Evolutionary conservation across 345 rosid species (phyloP), one percentile per base, ranked within the genome.

Genomic region (Pugionium dolabratum): DNA sequence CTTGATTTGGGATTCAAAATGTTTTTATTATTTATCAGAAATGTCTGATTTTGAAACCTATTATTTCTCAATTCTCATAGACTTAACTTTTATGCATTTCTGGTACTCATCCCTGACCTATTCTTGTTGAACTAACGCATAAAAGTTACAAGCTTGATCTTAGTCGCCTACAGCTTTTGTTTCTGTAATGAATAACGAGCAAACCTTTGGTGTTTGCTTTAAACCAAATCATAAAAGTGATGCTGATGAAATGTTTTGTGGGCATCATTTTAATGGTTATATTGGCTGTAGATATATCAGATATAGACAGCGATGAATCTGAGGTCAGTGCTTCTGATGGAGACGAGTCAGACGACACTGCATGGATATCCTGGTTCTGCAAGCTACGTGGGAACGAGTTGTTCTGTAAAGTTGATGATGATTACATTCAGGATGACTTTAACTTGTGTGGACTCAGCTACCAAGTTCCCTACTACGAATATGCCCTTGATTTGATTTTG

Each of bases 291-390:
- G 97, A 46, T 46, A 5, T 27, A 46, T 72, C 71, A 90, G 44
- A 40, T 4, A 40, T n/a, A 40, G 44, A 40, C 44, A 7, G n/a
- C 1, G 91, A 90, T 70, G 95, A 83, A 76, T 90, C 97, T 25
- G 92, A 90, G 49, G 85, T 90, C 33, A 87, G 91, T 66, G 95
- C 95, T 66, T 90, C 97, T 29, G 97, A 90, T 64, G 44, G n/a
- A 7, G 84, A 84, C 18, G 18, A 18, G 18, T 18, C 18, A 63
- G 97, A 87, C 65, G 97, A 87, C 69, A 78, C 85, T 0, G 84
- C 95, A 11, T 90, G 95, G 95, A 83, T 85, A 59, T 84, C 90
- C n/a, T 87, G 95, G 97, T 90, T 87, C 67, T 90, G 92, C 79
- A 87, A 79, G 58, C 76, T 86, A 57, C 83, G 87, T 50, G 95